phyloP scores from a whole-genome alignment of 1,139 yeast species.

The Saccharomyces uvarum region DNA sequence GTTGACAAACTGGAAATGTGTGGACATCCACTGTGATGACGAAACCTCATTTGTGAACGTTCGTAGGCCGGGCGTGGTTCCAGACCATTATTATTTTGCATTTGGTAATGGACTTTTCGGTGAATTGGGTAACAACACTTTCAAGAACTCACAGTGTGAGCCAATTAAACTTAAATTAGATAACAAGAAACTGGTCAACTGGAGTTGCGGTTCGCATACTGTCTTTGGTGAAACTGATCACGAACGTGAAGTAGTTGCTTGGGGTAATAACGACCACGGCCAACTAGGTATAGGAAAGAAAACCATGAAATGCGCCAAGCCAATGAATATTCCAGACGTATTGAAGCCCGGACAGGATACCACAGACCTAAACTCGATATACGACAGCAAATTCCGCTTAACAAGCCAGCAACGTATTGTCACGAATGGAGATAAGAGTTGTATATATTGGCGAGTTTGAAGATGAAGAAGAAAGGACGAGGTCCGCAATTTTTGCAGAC shows the following conservation, averaged over 20 bases:
- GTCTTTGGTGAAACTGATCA: slow-evolving; percentile 57
- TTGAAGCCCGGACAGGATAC: slow-evolving; percentile 42
- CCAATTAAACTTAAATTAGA: slow-evolving; percentile 55
- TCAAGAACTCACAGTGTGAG: slow-evolving; percentile 60
- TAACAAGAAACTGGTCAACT: slow-evolving; percentile 40
- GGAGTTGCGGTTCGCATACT: slow-evolving; percentile 40
- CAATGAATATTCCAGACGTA: slow-evolving; percentile 47
- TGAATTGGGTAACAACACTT: slow-evolving; percentile 77
- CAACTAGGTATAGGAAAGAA: slow-evolving; percentile 80
- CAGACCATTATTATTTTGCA: slow-evolving; percentile 37
- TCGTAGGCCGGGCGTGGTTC: slow-evolving; percentile 7
- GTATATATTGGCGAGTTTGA: slow-evolving; percentile 44
- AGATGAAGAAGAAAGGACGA: not conserved
- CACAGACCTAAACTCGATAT: slow-evolving; percentile 8
- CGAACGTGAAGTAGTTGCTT: slow-evolving; percentile 59
- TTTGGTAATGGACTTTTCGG: slow-evolving; percentile 86
- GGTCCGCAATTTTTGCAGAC: not conserved
- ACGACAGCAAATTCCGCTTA: slow-evolving; percentile 44
- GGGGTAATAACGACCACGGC: slow-evolving; percentile 81
- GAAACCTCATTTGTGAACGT: slow-evolving; percentile 55
- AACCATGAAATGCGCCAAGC: slow-evolving; percentile 47
- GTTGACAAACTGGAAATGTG: slow-evolving; percentile 30
- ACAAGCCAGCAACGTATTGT: slow-evolving; percentile 47
- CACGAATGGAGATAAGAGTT: slow-evolving; percentile 59
- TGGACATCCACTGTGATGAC: slow-evolving; percentile 57